These are phyloP conservation scores for Stenogyne calaminthoides DNA, from an alignment of 305 asterid genomes.

Conservation along the genomic window DNA sequence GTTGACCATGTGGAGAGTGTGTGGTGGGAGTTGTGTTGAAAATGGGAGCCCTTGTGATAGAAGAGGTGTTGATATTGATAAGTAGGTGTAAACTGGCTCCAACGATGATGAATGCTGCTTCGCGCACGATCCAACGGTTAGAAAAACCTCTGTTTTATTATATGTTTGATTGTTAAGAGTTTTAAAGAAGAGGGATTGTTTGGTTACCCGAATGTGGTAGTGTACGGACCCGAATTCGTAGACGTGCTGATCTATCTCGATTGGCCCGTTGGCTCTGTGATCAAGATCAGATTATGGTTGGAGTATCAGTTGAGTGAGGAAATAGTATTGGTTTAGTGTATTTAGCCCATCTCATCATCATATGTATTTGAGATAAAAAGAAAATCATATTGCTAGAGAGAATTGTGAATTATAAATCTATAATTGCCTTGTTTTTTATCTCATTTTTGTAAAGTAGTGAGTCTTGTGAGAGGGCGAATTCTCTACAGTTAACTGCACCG, in stretches of 20 bases:
- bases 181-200: background rate
- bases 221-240: constrained; percentile 82
- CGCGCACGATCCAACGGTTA: constrained; percentile 25
- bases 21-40: constrained; percentile 54
- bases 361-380: too few species aligned
- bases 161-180: too few species aligned
- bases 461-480: too few species aligned
- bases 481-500: too few species aligned
- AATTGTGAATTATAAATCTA: too few species aligned
- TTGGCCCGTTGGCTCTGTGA: constrained; percentile 53
- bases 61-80: constrained; percentile 81
- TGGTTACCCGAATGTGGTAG: constrained; percentile 73
- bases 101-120: constrained; percentile 69
- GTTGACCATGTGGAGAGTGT: constrained; percentile 60
- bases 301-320: background rate
- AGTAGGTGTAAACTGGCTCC: constrained; percentile 54
- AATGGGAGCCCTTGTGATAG: constrained; percentile 56
- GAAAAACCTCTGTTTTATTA: background rate
- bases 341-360: background rate
- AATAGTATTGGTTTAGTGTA: too few species aligned
- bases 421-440: too few species aligned
- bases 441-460: too few species aligned
- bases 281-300: constrained; percentile 19
- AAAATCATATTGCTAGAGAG: too few species aligned
- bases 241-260: constrained; percentile 69